phyloP scores from a whole-genome alignment of 208 protist genomes.

The Trypanosomatidae sp. region DNA sequence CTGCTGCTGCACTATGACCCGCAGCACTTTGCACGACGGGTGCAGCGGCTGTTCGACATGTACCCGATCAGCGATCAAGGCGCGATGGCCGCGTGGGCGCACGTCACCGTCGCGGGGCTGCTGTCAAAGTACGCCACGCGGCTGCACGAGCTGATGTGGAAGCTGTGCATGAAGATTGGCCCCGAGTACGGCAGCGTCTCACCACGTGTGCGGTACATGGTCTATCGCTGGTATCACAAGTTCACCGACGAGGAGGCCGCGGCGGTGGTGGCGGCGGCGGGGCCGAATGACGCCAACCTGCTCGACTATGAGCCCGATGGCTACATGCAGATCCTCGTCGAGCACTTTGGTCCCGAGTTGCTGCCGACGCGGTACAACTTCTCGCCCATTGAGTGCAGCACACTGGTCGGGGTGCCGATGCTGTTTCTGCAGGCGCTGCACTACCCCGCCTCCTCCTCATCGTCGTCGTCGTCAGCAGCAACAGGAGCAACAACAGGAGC shows the following conservation, averaged over 20 bases:
- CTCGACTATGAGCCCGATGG: slow-evolving; percentile 47
- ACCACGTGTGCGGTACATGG: slow-evolving; percentile 19
- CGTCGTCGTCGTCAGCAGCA: too few relatives aligned
- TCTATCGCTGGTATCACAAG: slow-evolving; percentile 34
- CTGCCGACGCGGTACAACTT: slow-evolving; percentile 31
- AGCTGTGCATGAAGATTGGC: slow-evolving; percentile 32
- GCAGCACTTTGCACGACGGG: slow-evolving; percentile 11
- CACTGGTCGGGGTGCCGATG: too few relatives aligned
- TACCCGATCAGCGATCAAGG: slow-evolving; percentile 8
- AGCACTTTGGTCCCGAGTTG: slow-evolving; percentile 24
- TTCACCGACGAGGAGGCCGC: slow-evolving; percentile 19
- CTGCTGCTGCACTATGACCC: slow-evolving; percentile 10
- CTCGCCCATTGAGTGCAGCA: slow-evolving; percentile 13
- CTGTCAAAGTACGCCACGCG: slow-evolving; percentile 7
- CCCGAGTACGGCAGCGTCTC: slow-evolving; percentile 37
- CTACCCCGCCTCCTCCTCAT: too few relatives aligned
- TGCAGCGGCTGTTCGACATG: slow-evolving; percentile 11
- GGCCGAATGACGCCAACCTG: slow-evolving; percentile 16
- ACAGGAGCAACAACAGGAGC: too few relatives aligned
- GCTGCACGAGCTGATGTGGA: slow-evolving; percentile 48
- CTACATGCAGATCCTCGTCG: slow-evolving; percentile 27
- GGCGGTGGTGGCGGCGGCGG: slow-evolving; percentile 9
- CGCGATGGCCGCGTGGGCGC: slow-evolving; percentile 10
- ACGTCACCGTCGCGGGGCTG: neutral
- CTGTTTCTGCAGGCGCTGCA: too few relatives aligned